A percentile compares a stretch with the other conserved stretches of the same genome.
Evolutionary conservation across 345 rosid species (phyloP).

Genomic region (Bretschneidera sinensis): DNA sequence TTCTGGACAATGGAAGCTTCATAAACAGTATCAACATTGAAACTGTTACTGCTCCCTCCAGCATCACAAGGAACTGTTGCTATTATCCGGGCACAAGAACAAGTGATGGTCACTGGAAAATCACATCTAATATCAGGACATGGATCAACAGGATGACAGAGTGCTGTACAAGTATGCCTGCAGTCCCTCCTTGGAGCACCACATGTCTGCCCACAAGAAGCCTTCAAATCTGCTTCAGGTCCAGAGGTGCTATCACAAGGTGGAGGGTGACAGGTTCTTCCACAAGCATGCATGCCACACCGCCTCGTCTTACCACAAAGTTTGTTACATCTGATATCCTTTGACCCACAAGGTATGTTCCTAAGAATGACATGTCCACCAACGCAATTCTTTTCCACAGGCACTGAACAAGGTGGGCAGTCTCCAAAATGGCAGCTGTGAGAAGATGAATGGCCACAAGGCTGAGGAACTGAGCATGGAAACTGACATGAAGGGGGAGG

Average conservation of each 20-base stretch:
- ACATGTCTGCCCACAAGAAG: slow-evolving; percentile 90
- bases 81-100: slow-evolving; percentile 81
- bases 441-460: slow-evolving; percentile 86
- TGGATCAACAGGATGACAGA: slow-evolving; percentile 75
- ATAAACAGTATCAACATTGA: slow-evolving; percentile 35
- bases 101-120: slow-evolving; percentile 57
- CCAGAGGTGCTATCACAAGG: slow-evolving; percentile 57
- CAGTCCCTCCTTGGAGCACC: slow-evolving; percentile 95
- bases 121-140: slow-evolving; percentile 92
- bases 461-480: slow-evolving; percentile 67
- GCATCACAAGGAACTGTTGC: slow-evolving; percentile 84
- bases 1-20: slow-evolving; percentile 67
- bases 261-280: slow-evolving; percentile 67
- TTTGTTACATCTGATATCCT: slow-evolving; percentile 86
- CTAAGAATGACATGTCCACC: slow-evolving; percentile 95
- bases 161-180: slow-evolving; percentile 73
- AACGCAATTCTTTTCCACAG: slow-evolving; percentile 81
- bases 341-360: slow-evolving; percentile 94
- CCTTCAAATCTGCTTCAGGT: slow-evolving; percentile 37
- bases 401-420: slow-evolving; percentile 93
- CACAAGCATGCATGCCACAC: slow-evolving; percentile 96
- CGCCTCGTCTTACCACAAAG: slow-evolving; percentile 89
- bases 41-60: slow-evolving; percentile 50
- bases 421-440: slow-evolving; percentile 98
- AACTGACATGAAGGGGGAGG: slow-evolving; percentile 86